Base-by-base conservation (phyloP, 1,284 basidiomycete species). In the Cutaneotrichosporon daszewskae region DNA sequence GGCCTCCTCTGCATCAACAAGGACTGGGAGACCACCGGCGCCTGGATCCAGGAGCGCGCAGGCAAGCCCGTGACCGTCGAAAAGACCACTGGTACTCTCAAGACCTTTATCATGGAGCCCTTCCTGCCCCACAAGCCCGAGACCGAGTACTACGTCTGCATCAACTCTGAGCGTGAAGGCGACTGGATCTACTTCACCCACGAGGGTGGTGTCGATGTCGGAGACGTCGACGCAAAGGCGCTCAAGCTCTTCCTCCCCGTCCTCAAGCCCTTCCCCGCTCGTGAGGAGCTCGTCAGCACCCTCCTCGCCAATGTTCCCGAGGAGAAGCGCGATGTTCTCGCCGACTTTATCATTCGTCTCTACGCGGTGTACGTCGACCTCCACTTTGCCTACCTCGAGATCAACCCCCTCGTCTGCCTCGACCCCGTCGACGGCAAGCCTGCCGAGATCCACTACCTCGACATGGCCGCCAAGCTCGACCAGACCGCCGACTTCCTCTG, bases 391-490 rank as follows among this genome's bases (percentile, higher is more conserved):
- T 98, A 98, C 77, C 88, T 98, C 67, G 94, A 98, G 76, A 98
- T 98, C 76, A 98, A 98, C 80, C 95, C 95, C 34, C 82, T 98
- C 49, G 86, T 98, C 66, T 87, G 88, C 66, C 83, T 96, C 60
- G 91, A 95, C 71, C 83, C 79, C 51, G 84, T 80, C 51, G 75
- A 81, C 60, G 78, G 78, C 58, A 81, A 79, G 51, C 76, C 83
- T 58, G 83, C 85, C 44, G 82, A 83, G 54, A 91, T 98, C 63
- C 84, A 87, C 73, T 97, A 94, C 77, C 84, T 98, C 59, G 95
- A 98, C 73, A 97, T 98, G 92, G 95, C 94, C 37, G 92, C 94
- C 69, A 98, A 98, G 79, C 86, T 98, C 60, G 95, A 98, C 72
- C 73, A 79, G 72, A 98, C 94, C 17, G 95, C 94, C 47, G 95